phyloP scores from a whole-genome alignment of 257 asterid species.

The Verbascum thapsus region DNA sequence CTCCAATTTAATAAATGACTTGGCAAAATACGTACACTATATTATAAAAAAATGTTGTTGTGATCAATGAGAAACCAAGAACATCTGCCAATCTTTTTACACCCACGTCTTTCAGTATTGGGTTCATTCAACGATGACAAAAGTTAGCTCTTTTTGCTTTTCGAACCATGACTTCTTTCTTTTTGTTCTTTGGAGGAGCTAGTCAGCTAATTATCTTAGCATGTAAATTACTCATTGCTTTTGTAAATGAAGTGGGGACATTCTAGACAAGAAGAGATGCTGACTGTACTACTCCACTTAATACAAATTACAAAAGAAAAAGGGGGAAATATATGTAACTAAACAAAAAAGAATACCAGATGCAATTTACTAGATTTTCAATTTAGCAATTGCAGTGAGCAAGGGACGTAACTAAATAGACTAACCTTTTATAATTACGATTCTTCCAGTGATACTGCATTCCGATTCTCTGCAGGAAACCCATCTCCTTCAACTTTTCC shows the following conservation, averaged over 20 bases:
- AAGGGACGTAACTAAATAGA: slow-evolving; percentile 26
- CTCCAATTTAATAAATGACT: slow-evolving; percentile 21
- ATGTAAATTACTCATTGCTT: no score
- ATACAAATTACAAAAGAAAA: slow-evolving; percentile 1
- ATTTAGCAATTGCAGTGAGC: slow-evolving; percentile 27
- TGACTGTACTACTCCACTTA: neutral
- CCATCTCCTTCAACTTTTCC: slow-evolving; percentile 66
- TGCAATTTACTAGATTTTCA: slow-evolving; percentile 18
- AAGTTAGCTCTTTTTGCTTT: neutral
- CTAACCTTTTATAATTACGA: slow-evolving; percentile 76
- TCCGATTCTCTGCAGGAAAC: slow-evolving; percentile 88
- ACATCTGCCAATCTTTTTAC: no score
- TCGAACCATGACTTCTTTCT: neutral
- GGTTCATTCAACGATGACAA: no score
- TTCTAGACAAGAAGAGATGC: neutral
- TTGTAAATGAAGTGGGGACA: no score
- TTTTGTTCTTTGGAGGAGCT: no score
- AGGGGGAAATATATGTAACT: neutral
- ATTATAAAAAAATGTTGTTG: slow-evolving; percentile 5
- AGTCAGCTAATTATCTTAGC: no score
- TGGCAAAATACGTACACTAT: neutral
- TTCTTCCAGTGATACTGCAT: slow-evolving; percentile 98
- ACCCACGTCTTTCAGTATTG: no score
- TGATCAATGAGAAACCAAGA: no score
- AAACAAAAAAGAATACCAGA: slow-evolving; percentile 9